Conservation (phyloP, 2,329 filamentous ascomycete species). For the Westerdykella aurantiaca region DNA sequence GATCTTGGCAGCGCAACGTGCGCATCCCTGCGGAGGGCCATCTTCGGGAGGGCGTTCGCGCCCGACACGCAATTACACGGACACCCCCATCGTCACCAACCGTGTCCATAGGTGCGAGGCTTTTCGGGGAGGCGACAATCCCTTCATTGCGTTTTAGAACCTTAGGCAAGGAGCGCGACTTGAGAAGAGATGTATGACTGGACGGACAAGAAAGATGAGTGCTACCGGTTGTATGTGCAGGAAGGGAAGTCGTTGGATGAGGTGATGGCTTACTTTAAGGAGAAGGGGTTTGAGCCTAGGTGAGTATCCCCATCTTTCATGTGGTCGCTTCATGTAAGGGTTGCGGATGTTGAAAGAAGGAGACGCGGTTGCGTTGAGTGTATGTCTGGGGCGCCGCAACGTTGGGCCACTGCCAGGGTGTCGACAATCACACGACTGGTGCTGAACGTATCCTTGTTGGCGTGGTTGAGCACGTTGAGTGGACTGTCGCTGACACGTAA, state of each 20-base stretch:
- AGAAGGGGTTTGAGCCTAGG: conserved; percentile 63
- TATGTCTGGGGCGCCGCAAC: not conserved
- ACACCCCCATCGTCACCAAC: too few relatives aligned
- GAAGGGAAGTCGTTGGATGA: conserved; percentile 68
- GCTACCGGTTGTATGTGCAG: conserved; percentile 68
- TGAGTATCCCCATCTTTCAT: conserved; percentile 30
- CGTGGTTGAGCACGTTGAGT: too few relatives aligned
- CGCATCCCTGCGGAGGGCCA: too few relatives aligned
- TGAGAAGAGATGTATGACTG: conserved; percentile 49
- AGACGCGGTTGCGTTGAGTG: not conserved
- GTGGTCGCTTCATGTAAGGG: not conserved
- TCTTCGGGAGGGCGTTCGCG: too few relatives aligned
- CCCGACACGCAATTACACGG: too few relatives aligned
- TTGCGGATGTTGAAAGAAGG: not conserved
- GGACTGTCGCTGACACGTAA: not conserved
- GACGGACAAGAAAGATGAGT: conserved; percentile 60
- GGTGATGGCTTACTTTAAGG: conserved; percentile 63
- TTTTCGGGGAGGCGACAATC: too few relatives aligned
- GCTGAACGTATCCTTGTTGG: too few relatives aligned
- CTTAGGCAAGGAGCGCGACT: too few relatives aligned
- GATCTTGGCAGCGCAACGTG: too few relatives aligned
- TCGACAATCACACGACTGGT: too few relatives aligned
- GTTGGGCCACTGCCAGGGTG: not conserved
- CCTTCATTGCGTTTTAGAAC: too few relatives aligned
- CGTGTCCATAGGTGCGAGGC: too few relatives aligned